These are phyloP conservation scores for Lasiodiplodia theobromae DNA, from an alignment of 2,329 filamentous ascomycete species.

Conservation along the genomic window DNA sequence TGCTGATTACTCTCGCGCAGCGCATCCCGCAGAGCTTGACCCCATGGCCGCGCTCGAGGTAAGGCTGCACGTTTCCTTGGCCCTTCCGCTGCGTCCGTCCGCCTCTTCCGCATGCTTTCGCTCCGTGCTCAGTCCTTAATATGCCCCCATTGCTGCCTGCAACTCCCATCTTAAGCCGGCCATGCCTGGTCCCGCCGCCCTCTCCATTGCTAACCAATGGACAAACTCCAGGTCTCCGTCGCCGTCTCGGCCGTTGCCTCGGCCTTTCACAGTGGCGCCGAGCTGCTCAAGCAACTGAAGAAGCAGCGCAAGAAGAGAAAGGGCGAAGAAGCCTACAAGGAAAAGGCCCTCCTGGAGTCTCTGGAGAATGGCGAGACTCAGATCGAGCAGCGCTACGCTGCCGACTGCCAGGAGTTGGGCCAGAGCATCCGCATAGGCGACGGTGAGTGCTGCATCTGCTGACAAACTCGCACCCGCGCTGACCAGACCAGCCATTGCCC, in stretches of 20 bases:
- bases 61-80: conserved; percentile 7
- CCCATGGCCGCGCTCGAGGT: conserved; percentile 26
- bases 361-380: conserved; percentile 47
- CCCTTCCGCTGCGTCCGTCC: conserved; percentile 8
- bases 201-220: conserved; percentile 30
- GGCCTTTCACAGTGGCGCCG: conserved; percentile 52
- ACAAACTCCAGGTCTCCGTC: conserved; percentile 43
- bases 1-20: not conserved
- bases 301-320: conserved; percentile 40
- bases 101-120: conserved; percentile 13
- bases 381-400: conserved; percentile 43
- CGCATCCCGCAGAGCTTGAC: not conserved
- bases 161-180: not conserved
- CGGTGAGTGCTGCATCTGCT: conserved; percentile 38
- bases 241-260: conserved; percentile 53
- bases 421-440: conserved; percentile 48
- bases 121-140: conserved; percentile 21
- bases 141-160: not conserved
- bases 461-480: conserved; percentile 26
- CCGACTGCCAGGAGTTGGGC: conserved; percentile 46
- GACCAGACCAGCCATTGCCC: conserved; percentile 41
- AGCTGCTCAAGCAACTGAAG: conserved; percentile 46
- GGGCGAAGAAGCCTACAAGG: conserved; percentile 43
- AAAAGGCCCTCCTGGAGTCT: conserved; percentile 48
- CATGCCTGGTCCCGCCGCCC: not conserved